Evolutionary conservation across 371 early-diverging fungal genomes (phyloP).

Genomic region (Ordospora colligata): DNA sequence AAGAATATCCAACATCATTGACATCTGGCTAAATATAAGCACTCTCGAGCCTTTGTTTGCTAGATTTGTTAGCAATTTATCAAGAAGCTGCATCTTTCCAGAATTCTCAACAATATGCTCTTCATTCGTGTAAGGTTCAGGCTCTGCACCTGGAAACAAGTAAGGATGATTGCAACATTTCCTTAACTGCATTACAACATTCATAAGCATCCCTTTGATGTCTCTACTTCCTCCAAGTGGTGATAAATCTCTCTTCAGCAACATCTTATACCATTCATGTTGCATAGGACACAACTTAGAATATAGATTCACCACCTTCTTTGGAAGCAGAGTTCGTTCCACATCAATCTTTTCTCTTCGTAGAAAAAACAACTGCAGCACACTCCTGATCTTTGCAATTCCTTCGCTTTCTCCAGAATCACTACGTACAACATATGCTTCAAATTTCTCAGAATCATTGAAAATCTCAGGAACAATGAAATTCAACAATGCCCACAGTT

Average conservation of each 20-base stretch:
- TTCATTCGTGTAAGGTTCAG: conserved; percentile 71
- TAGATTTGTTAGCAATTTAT: conserved; percentile 72
- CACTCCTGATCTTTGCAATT: conserved; percentile 86
- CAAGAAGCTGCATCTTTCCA: conserved; percentile 93
- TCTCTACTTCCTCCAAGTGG: conserved; percentile 67
- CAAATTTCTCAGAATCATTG: conserved; percentile 75
- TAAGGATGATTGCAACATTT: conserved; percentile 97
- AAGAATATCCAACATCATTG: conserved; percentile 86
- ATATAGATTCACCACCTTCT: conserved; percentile 83
- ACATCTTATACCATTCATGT: conserved; percentile 81
- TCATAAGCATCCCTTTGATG: conserved; percentile 72
- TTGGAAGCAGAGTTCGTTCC: conserved; percentile 84
- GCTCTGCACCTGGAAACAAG: conserved; percentile 79
- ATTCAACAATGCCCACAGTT: conserved; percentile 93
- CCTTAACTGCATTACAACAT: conserved; percentile 97
- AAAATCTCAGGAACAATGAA: conserved; percentile 91
- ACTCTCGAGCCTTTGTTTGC: conserved; percentile 85
- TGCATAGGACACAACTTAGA: conserved; percentile 86
- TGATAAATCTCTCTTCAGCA: conserved; percentile 85
- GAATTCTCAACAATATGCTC: conserved; percentile 86
- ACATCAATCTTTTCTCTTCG: conserved; percentile 93
- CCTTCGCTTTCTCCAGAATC: conserved; percentile 88
- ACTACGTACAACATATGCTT: conserved; percentile 82
- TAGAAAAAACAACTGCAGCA: conserved; percentile 82
- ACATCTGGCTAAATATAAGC: conserved; percentile 94